A percentile compares a stretch with the other conserved stretches of the same genome.
Conservation (phyloP, 2,329 filamentous ascomycete species). For the Aspergillus fumigatus region DNA sequence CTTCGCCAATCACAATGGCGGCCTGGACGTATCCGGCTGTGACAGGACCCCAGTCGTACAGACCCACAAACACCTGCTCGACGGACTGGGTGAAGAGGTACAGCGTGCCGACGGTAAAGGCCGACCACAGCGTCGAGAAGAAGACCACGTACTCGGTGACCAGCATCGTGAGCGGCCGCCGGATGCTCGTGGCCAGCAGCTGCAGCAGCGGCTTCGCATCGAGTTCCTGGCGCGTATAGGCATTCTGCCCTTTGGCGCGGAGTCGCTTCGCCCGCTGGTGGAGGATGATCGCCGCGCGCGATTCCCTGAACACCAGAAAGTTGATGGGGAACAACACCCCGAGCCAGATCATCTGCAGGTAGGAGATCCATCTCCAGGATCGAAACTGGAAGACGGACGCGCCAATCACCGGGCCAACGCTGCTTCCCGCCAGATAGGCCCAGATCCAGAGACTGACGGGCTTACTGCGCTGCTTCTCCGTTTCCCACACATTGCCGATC, state of each 20-base stretch:
- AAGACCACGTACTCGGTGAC: slow-evolving; percentile 42
- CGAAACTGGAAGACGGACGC: slow-evolving; percentile 27
- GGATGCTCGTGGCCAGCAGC: slow-evolving; percentile 33
- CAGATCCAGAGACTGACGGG: slow-evolving; percentile 42
- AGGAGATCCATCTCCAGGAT: slow-evolving; percentile 37
- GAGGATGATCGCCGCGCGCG: slow-evolving; percentile 39
- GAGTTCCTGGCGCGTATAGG: slow-evolving; percentile 32
- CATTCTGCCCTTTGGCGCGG: slow-evolving; percentile 26
- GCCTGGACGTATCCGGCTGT: slow-evolving; percentile 39
- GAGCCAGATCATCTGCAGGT: slow-evolving; percentile 41
- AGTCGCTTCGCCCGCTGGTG: slow-evolving; percentile 31
- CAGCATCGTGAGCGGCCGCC: slow-evolving; percentile 34
- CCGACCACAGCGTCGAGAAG: slow-evolving; percentile 41
- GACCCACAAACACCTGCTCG: slow-evolving; percentile 37
- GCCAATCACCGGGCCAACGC: slow-evolving; percentile 44
- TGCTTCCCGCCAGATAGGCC: slow-evolving; percentile 38
- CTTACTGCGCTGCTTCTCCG: slow-evolving; percentile 29
- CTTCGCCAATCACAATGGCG: slow-evolving; percentile 40
- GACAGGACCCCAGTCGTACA: slow-evolving; percentile 24
- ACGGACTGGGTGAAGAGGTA: slow-evolving; percentile 43
- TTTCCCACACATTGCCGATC: slow-evolving; percentile 31
- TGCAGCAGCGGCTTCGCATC: slow-evolving; percentile 24
- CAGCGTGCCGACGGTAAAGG: slow-evolving; percentile 41
- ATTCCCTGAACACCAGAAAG: slow-evolving; percentile 38
- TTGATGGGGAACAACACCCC: slow-evolving; percentile 35